Evolutionary conservation across 176 grass and related monocot genomes (phyloP), one percentile per base, ranked within the genome.

Genomic region (Tillandsia fasciculata): DNA sequence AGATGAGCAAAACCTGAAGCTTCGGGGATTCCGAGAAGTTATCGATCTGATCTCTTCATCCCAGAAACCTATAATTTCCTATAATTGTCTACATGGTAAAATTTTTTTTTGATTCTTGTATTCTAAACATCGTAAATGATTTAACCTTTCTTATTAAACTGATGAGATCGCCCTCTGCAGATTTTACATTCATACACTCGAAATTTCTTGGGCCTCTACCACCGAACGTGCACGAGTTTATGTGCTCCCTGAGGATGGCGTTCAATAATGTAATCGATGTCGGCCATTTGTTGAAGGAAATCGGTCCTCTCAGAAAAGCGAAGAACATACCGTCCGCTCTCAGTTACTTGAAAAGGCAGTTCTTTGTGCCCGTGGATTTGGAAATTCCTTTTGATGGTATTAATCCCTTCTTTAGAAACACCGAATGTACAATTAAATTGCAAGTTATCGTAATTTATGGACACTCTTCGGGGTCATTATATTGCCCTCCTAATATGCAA

Each of bases 121-220:
- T 13, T 61, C 49, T 18, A 14, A 65, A 65, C 51, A 69, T 56
- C 17, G 56, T 49, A 77, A 11, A 64, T 64, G 28, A 20, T 67
- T 72, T 71, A 33, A n/a, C 50, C 33, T 81, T 67, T n/a, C 22
- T 13, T 2, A 26, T 75, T 26, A 17, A 50, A 67, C 17, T 11
- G 26, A 67, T 67, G n/a, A 59, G 33, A 26, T 14, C 13, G 10
- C 2, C 53, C 10, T 68, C 7, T 85, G 66, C 93, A 96, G 93
- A 92, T 69, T 72, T 96, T 61, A 90, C 93, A 74, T 92, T 87
- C 67, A 85, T 96, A 54, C 93, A 96, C 71, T 70, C 86, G 42
- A 92, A 96, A 72, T 96, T 96, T 71, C 52, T 97, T 80, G 83
- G 64, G 2, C 86, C 93, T 79, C 76, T 97, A 64, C 86, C 89